These are phyloP conservation scores for Cavenderia fasciculata DNA, from an alignment of 78 protist species.

Conservation along the genomic window DNA sequence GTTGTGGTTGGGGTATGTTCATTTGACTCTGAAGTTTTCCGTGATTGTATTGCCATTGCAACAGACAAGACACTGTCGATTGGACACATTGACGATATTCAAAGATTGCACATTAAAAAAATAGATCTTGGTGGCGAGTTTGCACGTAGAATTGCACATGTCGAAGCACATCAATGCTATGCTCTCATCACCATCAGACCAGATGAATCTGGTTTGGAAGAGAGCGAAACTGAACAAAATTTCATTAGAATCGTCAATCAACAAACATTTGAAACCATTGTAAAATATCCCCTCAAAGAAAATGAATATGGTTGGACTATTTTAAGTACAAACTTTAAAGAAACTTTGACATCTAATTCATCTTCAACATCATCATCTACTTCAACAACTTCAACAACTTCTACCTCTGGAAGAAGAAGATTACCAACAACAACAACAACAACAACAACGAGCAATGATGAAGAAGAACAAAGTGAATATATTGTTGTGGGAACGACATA, in stretches of 20 bases:
- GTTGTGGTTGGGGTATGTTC: constrained; percentile 76
- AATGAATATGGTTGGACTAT: constrained; percentile 53
- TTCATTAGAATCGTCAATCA: constrained; percentile 68
- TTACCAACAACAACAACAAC: too few species aligned
- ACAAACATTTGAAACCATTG: constrained; percentile 83
- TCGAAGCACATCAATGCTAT: constrained; percentile 36
- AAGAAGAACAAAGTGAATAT: too few species aligned
- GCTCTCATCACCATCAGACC: constrained; percentile 29
- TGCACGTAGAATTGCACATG: constrained; percentile 86
- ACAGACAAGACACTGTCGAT: constrained; percentile 56
- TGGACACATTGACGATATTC: constrained; percentile 92
- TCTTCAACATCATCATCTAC: too few species aligned
- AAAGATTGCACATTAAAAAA: constrained; percentile 92
- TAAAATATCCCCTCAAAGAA: neutral
- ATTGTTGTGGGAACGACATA: constrained; percentile 91
- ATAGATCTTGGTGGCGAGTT: constrained; percentile 85
- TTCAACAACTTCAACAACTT: too few species aligned
- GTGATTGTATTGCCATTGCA: constrained; percentile 89
- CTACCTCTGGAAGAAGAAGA: too few species aligned
- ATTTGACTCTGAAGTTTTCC: constrained; percentile 77
- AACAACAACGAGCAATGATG: constrained; percentile 12
- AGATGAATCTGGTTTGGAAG: neutral
- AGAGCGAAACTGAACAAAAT: neutral
- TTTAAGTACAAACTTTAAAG: neutral
- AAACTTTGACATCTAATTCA: too few species aligned